Conservation (phyloP, 495 filamentous ascomycete species). For the Penicillium cinerascens region DNA sequence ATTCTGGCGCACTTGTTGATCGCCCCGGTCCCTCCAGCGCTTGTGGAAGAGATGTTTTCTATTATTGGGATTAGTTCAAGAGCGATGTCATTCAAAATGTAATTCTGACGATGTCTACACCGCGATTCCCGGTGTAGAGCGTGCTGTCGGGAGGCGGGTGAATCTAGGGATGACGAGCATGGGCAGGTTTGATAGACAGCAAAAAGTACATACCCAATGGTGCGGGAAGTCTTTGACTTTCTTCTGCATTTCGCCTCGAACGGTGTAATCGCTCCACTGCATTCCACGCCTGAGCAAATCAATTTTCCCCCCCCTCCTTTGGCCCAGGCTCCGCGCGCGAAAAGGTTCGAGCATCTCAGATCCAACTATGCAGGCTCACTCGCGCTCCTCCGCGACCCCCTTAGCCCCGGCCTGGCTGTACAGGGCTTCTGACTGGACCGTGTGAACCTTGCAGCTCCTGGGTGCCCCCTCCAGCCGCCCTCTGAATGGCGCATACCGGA, state of each 20-base stretch:
- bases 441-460: conserved; percentile 19
- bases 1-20: background rate
- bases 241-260: background rate
- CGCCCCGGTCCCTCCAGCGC: background rate
- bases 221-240: background rate
- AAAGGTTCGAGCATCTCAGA: conserved; percentile 26
- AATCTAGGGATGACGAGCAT: conserved; percentile 20
- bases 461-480: conserved; percentile 11
- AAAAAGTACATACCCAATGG: conserved; percentile 1
- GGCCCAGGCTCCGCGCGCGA: conserved; percentile 24
- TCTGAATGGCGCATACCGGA: conserved; percentile 26
- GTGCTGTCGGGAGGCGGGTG: background rate
- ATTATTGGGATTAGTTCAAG: background rate
- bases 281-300: conserved; percentile 1
- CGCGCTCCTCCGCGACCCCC: conserved; percentile 15
- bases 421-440: conserved; percentile 15
- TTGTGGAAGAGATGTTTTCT: background rate
- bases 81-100: background rate
- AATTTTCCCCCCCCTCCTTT: background rate
- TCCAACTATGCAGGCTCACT: conserved; percentile 29
- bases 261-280: background rate
- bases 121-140: background rate
- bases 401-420: background rate
- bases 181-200: conserved; percentile 1
- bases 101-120: background rate